Percentiles rank a stretch among this genome's conserved stretches.
Conservation (phyloP, 2,329 filamentous ascomycete genomes). For the Alternaria gansuensis region DNA sequence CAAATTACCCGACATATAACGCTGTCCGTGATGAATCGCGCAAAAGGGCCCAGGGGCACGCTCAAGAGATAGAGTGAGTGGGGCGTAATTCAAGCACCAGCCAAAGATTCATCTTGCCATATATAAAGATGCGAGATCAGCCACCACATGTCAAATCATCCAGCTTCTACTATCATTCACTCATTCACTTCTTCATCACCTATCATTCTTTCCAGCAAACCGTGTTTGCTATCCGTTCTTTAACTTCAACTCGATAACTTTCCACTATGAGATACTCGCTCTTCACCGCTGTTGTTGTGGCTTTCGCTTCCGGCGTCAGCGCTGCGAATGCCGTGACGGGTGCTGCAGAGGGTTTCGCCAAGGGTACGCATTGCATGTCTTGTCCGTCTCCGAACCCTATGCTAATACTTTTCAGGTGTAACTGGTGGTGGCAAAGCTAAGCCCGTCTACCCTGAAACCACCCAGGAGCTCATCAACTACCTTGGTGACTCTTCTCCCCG, state of each 20-base stretch:
- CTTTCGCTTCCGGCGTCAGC: conserved; percentile 30
- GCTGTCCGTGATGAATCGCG: conserved; percentile 15
- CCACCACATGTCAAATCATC: background rate
- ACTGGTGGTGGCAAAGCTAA: conserved; percentile 37
- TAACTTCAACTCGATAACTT: conserved; percentile 17
- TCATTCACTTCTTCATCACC: conserved; percentile 8
- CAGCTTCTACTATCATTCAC: conserved; percentile 25
- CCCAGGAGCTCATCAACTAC: conserved; percentile 66
- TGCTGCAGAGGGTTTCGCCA: conserved; percentile 40
- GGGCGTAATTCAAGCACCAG: conserved; percentile 17
- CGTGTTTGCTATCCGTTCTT: conserved; percentile 36
- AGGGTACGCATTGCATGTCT: conserved; percentile 22
- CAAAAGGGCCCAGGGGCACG: background rate
- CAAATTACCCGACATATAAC: background rate
- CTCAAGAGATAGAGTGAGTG: conserved; percentile 18
- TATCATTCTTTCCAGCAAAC: conserved; percentile 26
- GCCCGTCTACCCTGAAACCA: conserved; percentile 37
- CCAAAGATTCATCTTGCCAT: conserved; percentile 11
- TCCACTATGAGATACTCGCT: conserved; percentile 34
- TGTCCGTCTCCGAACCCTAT: too few relatives aligned
- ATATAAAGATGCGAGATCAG: conserved; percentile 25
- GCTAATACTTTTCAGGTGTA: conserved; percentile 23
- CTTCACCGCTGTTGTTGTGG: conserved; percentile 28
- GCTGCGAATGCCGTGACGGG: conserved; percentile 39
- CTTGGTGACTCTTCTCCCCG: conserved; percentile 64